phyloP scores from a whole-genome alignment of 305 asterid genomes.

The Solanum hybrid region DNA sequence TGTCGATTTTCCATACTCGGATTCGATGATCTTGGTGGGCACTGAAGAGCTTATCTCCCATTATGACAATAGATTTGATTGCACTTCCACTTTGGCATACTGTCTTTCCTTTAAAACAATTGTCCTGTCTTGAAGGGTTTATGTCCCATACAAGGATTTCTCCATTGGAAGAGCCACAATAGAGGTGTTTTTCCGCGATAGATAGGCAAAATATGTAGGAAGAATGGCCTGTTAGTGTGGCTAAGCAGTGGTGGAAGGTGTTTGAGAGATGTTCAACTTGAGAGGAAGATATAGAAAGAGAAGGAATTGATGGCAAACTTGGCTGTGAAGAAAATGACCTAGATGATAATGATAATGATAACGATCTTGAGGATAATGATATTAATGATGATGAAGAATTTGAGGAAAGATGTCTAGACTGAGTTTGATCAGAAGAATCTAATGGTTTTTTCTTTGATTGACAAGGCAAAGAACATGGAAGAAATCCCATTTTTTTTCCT shows the following conservation, averaged over 20 bases:
- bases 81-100: slow-evolving; percentile 27
- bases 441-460: slow-evolving; percentile 8
- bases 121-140: background rate
- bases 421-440: slow-evolving; percentile 21
- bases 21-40: slow-evolving; percentile 75
- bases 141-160: slow-evolving; percentile 46
- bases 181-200: slow-evolving; percentile 42
- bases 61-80: slow-evolving; percentile 39
- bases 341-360: slow-evolving; percentile 18
- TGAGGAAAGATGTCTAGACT: slow-evolving; percentile 10
- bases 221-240: slow-evolving; percentile 58
- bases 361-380: slow-evolving; percentile 6
- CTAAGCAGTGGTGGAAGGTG: slow-evolving; percentile 17
- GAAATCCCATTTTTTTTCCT: slow-evolving; percentile 34
- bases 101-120: background rate
- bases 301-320: slow-evolving; percentile 56
- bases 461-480: slow-evolving; percentile 21
- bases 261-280: slow-evolving; percentile 2
- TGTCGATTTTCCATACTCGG: slow-evolving; percentile 52
- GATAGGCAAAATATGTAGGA: slow-evolving; percentile 45
- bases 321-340: slow-evolving; percentile 33
- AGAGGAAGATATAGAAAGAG: slow-evolving; percentile 28
- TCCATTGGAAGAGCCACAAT: slow-evolving; percentile 48
- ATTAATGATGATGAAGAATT: slow-evolving; percentile 22
- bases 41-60: slow-evolving; percentile 39